A percentile compares a stretch with the other conserved stretches of the same genome.
These are phyloP conservation scores for Leishmania aethiopica DNA, from an alignment of 208 protist species.

Conservation along the genomic window DNA sequence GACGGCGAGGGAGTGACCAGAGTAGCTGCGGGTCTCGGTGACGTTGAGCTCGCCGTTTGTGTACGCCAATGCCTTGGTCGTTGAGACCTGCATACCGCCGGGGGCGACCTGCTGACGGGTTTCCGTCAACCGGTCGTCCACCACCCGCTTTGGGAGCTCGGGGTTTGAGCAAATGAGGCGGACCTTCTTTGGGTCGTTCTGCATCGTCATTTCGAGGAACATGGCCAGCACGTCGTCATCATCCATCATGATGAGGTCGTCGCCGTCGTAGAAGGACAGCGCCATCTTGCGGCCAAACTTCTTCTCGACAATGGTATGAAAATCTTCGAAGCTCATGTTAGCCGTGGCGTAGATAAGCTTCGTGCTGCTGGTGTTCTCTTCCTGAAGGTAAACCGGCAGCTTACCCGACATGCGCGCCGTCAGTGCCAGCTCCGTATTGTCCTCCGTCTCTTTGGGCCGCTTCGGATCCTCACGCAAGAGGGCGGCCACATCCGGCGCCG, in stretches of 20 bases:
- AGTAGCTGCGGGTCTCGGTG: slow-evolving; percentile 55
- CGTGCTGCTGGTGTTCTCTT: slow-evolving; percentile 45
- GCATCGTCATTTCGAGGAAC: slow-evolving; percentile 74
- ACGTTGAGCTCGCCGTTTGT: slow-evolving; percentile 67
- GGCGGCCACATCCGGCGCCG: slow-evolving; percentile 36
- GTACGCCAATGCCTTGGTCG: slow-evolving; percentile 44
- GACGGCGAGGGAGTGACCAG: slow-evolving; percentile 69
- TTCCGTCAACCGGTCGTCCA: slow-evolving; percentile 58
- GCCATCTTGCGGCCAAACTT: slow-evolving; percentile 76
- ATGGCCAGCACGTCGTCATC: slow-evolving; percentile 87
- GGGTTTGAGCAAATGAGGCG: slow-evolving; percentile 74
- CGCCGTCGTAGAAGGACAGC: slow-evolving; percentile 81
- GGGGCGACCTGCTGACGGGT: slow-evolving; percentile 16
- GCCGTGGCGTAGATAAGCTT: slow-evolving; percentile 77
- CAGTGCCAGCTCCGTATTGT: slow-evolving; percentile 36
- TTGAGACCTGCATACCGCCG: not conserved
- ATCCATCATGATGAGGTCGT: slow-evolving; percentile 82
- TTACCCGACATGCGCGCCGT: slow-evolving; percentile 59
- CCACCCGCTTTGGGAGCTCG: slow-evolving; percentile 22
- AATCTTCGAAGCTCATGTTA: slow-evolving; percentile 74
- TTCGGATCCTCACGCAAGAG: slow-evolving; percentile 45
- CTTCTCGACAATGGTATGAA: slow-evolving; percentile 69
- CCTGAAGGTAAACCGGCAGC: slow-evolving; percentile 79
- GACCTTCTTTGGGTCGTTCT: slow-evolving; percentile 63
- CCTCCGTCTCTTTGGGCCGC: slow-evolving; percentile 32